These are phyloP conservation scores for Agaricus bisporus DNA, from an alignment of 768 basidiomycete species.

Conservation along the genomic window DNA sequence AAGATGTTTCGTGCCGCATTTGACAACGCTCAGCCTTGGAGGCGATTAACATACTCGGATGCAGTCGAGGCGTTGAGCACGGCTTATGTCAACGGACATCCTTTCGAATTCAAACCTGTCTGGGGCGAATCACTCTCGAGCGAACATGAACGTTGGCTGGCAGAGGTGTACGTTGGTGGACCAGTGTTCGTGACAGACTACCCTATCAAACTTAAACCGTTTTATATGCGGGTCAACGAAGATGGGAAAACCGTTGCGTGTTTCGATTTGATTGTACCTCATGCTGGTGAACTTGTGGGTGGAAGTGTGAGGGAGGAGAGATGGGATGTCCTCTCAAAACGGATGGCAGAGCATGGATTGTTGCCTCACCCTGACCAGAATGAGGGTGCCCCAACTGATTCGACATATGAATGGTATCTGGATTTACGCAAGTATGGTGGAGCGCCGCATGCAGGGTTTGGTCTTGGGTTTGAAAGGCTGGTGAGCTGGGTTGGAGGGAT, in stretches of 20 bases:
- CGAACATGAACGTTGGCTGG: slow-evolving; percentile 92
- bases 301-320: slow-evolving; percentile 89
- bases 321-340: slow-evolving; percentile 37
- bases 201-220: slow-evolving; percentile 78
- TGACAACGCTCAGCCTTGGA: slow-evolving; percentile 41
- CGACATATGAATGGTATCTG: slow-evolving; percentile 60
- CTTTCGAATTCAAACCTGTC: slow-evolving; percentile 50
- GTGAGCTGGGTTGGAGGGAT: slow-evolving; percentile 83
- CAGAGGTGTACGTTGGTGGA: slow-evolving; percentile 55
- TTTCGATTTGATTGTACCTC: slow-evolving; percentile 89
- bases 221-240: slow-evolving; percentile 85
- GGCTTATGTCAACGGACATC: slow-evolving; percentile 22
- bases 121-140: slow-evolving; percentile 77
- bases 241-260: slow-evolving; percentile 63
- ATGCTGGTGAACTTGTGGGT: slow-evolving; percentile 85
- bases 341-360: slow-evolving; percentile 38
- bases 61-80: slow-evolving; percentile 55
- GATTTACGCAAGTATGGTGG: slow-evolving; percentile 82
- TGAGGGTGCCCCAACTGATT: not conserved
- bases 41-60: slow-evolving; percentile 71
- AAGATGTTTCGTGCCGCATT: slow-evolving; percentile 31
- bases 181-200: slow-evolving; percentile 94
- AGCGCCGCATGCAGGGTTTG: slow-evolving; percentile 92
- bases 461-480: slow-evolving; percentile 91
- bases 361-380: slow-evolving; percentile 28